Percentiles rank a stretch among this genome's conserved stretches.
These are phyloP conservation scores for Talaromyces atroroseus DNA, from an alignment of 2,329 filamentous ascomycete genomes.

Conservation along the genomic window DNA sequence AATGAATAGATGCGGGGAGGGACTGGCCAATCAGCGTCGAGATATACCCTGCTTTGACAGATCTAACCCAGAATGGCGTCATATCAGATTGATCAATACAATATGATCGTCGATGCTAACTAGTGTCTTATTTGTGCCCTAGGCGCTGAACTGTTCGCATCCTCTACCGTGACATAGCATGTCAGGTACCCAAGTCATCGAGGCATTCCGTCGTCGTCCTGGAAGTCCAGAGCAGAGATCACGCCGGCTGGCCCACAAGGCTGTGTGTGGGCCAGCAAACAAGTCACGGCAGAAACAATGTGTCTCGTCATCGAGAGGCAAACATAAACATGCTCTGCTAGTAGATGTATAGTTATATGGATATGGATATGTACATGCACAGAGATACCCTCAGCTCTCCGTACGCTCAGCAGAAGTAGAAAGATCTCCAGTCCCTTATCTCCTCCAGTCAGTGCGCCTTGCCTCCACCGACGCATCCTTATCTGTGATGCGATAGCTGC, in stretches of 20 bases:
- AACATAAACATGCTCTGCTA: neutral
- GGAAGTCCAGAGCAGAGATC: neutral
- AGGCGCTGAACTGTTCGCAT: neutral
- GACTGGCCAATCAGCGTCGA: neutral
- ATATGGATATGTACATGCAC: no score
- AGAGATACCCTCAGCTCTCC: no score
- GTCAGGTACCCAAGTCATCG: conserved; percentile 6
- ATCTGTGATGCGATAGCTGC: neutral
- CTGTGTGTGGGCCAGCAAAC: neutral
- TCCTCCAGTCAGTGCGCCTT: neutral
- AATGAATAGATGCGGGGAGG: neutral
- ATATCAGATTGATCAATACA: neutral
- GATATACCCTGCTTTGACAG: neutral
- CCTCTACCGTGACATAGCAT: neutral
- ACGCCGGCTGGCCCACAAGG: neutral
- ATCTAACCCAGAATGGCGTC: neutral
- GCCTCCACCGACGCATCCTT: neutral
- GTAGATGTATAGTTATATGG: neutral
- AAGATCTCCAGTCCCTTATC: neutral
- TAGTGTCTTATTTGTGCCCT: neutral
- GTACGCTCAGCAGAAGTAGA: neutral
- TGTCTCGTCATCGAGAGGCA: no score
- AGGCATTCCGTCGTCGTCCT: neutral
- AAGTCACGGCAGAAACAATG: neutral
- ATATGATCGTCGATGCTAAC: no score